A percentile compares a stretch with the other conserved stretches of the same genome.
These are phyloP conservation scores for Waltiozyma sp. DNA, from an alignment of 1,139 yeast genomes.

Conservation along the genomic window DNA sequence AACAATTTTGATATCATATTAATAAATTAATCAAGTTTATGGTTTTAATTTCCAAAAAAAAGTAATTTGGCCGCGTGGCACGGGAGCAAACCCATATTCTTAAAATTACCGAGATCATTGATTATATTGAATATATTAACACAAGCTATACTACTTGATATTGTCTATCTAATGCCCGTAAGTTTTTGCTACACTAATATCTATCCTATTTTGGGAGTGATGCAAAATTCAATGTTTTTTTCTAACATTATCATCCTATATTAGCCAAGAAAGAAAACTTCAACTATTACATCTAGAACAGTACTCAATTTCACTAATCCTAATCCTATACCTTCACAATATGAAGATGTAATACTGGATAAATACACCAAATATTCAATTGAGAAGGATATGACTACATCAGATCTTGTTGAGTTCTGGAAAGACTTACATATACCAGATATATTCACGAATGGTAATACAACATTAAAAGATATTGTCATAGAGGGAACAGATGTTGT, in stretches of 20 bases:
- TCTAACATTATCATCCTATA: too few species aligned
- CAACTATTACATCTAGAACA: conserved; percentile 12
- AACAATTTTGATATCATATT: too few species aligned
- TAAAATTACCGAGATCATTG: too few species aligned
- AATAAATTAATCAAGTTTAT: too few species aligned
- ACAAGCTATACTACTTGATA: too few species aligned
- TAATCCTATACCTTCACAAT: conserved; percentile 23
- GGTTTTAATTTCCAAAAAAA: too few species aligned
- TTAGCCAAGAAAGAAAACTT: conserved; percentile 1
- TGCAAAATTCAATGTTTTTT: too few species aligned
- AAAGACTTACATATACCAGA: conserved; percentile 23
- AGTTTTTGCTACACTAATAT: too few species aligned
- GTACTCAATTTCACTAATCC: conserved; percentile 22
- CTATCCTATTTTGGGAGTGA: too few species aligned
- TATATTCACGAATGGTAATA: conserved; percentile 14
- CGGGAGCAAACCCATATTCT: too few species aligned
- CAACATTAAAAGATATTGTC: conserved; percentile 15
- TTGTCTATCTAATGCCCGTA: not conserved
- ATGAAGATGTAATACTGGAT: conserved; percentile 30
- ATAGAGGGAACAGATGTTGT: conserved; percentile 28
- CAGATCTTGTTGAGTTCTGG: conserved; percentile 20
- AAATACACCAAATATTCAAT: conserved; percentile 27
- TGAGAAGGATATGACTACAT: conserved; percentile 23
- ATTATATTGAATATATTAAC: too few species aligned
- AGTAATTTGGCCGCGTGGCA: too few species aligned